A percentile compares a stretch with the other conserved stretches of the same genome.
Evolutionary conservation across 1,284 basidiomycete genomes (phyloP).

Genomic region (Ustilago crameri): DNA sequence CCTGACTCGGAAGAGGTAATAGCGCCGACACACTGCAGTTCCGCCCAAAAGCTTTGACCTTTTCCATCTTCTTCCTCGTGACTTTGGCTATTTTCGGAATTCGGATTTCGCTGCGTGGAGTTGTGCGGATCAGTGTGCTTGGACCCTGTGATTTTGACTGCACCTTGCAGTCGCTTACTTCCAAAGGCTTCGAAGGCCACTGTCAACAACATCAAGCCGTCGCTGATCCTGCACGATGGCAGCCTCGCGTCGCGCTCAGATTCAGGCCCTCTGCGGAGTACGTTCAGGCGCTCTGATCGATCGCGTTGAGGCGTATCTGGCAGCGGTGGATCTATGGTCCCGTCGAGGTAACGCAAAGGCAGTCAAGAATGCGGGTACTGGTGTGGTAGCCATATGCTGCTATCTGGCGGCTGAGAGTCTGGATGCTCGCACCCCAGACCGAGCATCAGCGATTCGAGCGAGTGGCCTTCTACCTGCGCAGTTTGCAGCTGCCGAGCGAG

Average conservation of each 20-base stretch:
- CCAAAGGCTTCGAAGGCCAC: not conserved
- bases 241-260: constrained; percentile 41
- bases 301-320: constrained; percentile 47
- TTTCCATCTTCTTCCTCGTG: constrained; percentile 14
- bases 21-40: not conserved
- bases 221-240: constrained; percentile 17
- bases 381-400: constrained; percentile 47
- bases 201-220: not conserved
- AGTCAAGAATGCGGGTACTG: constrained; percentile 46
- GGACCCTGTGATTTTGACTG: constrained; percentile 5
- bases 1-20: constrained; percentile 31
- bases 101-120: constrained; percentile 15
- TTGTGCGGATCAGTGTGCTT: constrained; percentile 2
- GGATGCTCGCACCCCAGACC: constrained; percentile 24
- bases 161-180: not conserved
- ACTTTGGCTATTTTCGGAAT: constrained; percentile 12
- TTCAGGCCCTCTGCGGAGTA: constrained; percentile 41
- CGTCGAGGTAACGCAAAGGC: constrained; percentile 46
- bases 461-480: constrained; percentile 40
- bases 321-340: constrained; percentile 50
- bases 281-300: constrained; percentile 44
- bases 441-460: constrained; percentile 29
- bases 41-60: constrained; percentile 7
- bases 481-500: constrained; percentile 40
- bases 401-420: constrained; percentile 48